phyloP scores from a whole-genome alignment of 768 basidiomycete species.

The Trametes cubensis region DNA sequence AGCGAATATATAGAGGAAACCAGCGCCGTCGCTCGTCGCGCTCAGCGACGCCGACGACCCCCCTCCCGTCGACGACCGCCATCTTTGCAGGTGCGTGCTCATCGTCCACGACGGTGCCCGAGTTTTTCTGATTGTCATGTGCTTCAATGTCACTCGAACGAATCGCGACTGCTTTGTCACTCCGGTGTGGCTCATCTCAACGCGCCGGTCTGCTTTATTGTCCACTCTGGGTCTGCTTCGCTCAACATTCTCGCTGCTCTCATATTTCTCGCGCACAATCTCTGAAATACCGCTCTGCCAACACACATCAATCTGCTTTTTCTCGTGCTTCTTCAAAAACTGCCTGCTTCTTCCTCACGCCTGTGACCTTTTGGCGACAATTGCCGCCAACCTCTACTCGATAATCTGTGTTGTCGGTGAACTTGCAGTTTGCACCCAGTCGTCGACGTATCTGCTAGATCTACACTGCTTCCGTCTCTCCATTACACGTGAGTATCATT shows the following conservation, averaged over 20 bases:
- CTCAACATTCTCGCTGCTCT: too few relatives aligned
- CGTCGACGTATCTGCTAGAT: slow-evolving; percentile 4
- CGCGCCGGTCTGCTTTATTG: slow-evolving; percentile 3
- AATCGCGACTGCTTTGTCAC: slow-evolving; percentile 1
- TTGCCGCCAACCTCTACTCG: too few relatives aligned
- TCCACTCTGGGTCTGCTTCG: not conserved
- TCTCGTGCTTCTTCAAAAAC: not conserved
- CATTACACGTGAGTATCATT: slow-evolving; percentile 12
- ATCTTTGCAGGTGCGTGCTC: slow-evolving; percentile 15
- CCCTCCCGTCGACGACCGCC: slow-evolving; percentile 9
- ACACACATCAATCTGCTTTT: too few relatives aligned
- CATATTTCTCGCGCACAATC: too few relatives aligned
- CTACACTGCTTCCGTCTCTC: not conserved
- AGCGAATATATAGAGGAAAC: slow-evolving; percentile 15
- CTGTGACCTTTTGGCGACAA: too few relatives aligned
- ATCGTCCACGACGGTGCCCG: slow-evolving; percentile 10
- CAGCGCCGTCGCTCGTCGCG: slow-evolving; percentile 4
- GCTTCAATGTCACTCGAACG: not conserved
- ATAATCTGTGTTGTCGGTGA: too few relatives aligned
- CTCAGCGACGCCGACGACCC: slow-evolving; percentile 23
- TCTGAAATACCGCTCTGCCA: not conserved
- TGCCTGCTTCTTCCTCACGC: too few relatives aligned
- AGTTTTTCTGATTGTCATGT: not conserved
- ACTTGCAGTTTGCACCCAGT: not conserved
- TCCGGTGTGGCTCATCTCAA: slow-evolving; percentile 2